Evolutionary conservation across 2,329 filamentous ascomycete genomes (phyloP).

Genomic region (Monosporascus ibericus): DNA sequence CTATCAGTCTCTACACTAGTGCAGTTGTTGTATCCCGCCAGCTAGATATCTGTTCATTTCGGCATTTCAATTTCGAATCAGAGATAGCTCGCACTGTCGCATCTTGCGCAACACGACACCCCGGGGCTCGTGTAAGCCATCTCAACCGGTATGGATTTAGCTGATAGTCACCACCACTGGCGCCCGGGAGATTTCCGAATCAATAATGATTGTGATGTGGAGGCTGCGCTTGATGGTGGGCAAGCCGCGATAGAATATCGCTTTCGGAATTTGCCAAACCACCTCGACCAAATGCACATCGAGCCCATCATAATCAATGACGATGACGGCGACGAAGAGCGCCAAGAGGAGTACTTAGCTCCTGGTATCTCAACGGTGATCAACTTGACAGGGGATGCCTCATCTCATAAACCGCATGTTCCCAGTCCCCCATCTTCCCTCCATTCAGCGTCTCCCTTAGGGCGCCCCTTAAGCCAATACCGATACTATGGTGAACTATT

Average conservation of each 20-base stretch:
- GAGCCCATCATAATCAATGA: neutral
- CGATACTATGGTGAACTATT: conserved; percentile 9
- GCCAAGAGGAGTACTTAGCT: conserved; percentile 5
- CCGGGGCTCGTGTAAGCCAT: neutral
- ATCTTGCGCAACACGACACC: neutral
- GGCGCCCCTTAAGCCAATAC: conserved; percentile 1
- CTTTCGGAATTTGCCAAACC: conserved; percentile 6
- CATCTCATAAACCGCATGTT: neutral
- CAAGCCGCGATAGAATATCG: conserved; percentile 13
- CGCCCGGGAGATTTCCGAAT: neutral
- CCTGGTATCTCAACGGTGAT: conserved; percentile 16
- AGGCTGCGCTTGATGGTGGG: conserved; percentile 3
- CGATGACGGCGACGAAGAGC: neutral
- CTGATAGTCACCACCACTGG: no score
- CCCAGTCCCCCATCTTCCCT: neutral
- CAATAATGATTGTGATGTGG: conserved; percentile 4
- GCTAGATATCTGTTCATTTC: no score
- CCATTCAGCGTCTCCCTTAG: neutral
- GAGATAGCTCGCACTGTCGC: neutral
- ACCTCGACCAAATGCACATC: neutral
- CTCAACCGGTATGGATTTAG: neutral
- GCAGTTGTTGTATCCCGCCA: no score
- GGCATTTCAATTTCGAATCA: no score
- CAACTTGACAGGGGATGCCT: conserved; percentile 14
- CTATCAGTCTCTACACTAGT: no score